Evolutionary conservation across 108 stramenopile genomes (phyloP).

Genomic region (Conticribra guillardii): DNA sequence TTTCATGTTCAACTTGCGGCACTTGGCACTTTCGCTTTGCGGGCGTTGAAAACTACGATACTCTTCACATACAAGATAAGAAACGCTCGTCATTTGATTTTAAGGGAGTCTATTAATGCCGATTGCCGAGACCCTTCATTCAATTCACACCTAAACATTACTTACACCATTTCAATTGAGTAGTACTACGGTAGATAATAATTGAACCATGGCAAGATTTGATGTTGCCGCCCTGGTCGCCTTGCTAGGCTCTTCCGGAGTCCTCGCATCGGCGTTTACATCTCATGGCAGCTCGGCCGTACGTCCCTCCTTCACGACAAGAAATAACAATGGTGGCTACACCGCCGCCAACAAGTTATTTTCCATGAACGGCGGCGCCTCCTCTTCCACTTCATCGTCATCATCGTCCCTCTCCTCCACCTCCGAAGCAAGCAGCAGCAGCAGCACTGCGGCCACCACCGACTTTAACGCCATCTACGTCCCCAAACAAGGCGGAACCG

Average conservation of each 20-base stretch:
- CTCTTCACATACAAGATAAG: too few species aligned
- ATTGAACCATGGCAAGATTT: conserved; percentile 1
- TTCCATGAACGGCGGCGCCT: not conserved
- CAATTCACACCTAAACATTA: too few species aligned
- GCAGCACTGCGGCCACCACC: conserved; percentile 2
- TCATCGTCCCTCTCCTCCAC: not conserved
- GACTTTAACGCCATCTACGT: conserved; percentile 41
- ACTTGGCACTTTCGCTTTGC: too few species aligned
- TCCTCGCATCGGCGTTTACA: not conserved
- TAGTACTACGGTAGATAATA: too few species aligned
- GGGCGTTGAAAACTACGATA: too few species aligned
- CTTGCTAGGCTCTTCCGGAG: not conserved
- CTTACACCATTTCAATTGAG: too few species aligned
- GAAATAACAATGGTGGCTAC: not conserved
- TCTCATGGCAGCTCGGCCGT: not conserved
- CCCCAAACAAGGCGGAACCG: conserved; percentile 60
- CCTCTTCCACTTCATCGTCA: not conserved
- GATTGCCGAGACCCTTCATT: too few species aligned
- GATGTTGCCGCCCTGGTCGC: not conserved
- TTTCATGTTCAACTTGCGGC: too few species aligned
- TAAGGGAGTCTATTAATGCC: too few species aligned
- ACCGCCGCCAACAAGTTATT: conserved; percentile 4
- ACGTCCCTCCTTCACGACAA: not conserved
- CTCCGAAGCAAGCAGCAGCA: not conserved
- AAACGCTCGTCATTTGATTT: too few species aligned